Evolutionary conservation across 345 rosid genomes (phyloP).

Genomic region (Euphorbia pulcherrima): DNA sequence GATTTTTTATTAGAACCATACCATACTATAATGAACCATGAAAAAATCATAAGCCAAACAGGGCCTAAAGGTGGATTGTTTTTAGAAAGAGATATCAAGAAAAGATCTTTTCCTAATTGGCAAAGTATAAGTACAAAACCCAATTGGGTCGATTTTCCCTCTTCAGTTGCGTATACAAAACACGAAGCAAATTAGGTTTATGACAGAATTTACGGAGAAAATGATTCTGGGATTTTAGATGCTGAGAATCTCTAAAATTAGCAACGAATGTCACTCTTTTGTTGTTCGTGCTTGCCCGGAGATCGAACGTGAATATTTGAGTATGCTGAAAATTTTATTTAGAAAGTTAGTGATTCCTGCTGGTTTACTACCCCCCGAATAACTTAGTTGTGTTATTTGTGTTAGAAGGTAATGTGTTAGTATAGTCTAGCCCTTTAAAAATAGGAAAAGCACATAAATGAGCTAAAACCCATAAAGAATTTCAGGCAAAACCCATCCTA

Average conservation of each 20-base stretch:
- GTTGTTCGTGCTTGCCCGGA: constrained; percentile 27
- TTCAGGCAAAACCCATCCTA: no score
- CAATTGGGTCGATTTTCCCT: constrained; percentile 23
- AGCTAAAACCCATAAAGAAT: no score
- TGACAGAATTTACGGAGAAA: background rate
- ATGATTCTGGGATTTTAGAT: constrained; percentile 20
- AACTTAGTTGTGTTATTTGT: no score
- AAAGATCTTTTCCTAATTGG: background rate
- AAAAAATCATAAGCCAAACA: no score
- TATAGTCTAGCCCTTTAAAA: no score
- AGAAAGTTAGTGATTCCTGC: constrained; percentile 22
- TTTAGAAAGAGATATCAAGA: constrained; percentile 1
- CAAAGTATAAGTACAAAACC: constrained; percentile 19
- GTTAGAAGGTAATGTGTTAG: no score
- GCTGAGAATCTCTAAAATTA: background rate
- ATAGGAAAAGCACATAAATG: no score
- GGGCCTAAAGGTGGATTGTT: no score
- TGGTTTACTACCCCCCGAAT: constrained; percentile 24
- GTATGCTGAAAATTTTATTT: background rate
- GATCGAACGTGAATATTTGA: constrained; percentile 21
- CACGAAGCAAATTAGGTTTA: constrained; percentile 2
- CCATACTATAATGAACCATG: no score
- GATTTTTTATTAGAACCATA: no score
- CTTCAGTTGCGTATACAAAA: constrained; percentile 12
- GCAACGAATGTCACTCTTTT: constrained; percentile 1